Conservation (phyloP, 2,329 filamentous ascomycete genomes). For the Verticillium tricorpus region DNA sequence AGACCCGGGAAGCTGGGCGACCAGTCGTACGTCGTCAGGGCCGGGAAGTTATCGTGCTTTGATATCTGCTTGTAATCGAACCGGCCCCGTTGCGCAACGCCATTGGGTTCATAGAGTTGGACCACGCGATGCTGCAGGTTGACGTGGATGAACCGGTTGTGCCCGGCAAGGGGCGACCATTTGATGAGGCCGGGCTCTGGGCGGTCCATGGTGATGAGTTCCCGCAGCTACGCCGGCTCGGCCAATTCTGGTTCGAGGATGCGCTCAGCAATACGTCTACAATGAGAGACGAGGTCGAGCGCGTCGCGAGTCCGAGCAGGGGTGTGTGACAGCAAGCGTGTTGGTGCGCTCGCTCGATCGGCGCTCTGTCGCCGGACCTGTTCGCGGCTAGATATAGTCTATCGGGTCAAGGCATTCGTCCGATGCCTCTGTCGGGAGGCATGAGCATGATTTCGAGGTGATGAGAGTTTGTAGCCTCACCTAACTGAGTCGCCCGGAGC, state of each 20-base stretch:
- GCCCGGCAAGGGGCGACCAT: conserved; percentile 57
- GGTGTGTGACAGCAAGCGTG: neutral
- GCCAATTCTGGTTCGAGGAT: neutral
- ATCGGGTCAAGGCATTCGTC: neutral
- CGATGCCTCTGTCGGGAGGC: neutral
- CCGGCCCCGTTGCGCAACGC: conserved; percentile 48
- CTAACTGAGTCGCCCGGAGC: neutral
- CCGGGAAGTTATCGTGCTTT: conserved; percentile 59
- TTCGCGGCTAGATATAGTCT: neutral
- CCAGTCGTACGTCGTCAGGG: conserved; percentile 64
- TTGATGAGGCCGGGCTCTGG: conserved; percentile 60
- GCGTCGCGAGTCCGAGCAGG: neutral
- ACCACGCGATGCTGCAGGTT: conserved; percentile 60
- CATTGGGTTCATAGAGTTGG: conserved; percentile 59
- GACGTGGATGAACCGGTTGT: conserved; percentile 60
- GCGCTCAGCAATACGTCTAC: too few species aligned
- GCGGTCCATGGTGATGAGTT: conserved; percentile 43
- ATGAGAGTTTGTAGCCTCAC: neutral
- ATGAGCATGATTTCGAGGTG: neutral
- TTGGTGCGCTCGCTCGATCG: neutral
- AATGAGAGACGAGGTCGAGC: neutral
- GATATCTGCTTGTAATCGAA: conserved; percentile 56
- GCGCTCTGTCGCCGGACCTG: neutral
- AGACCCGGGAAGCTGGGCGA: conserved; percentile 59
- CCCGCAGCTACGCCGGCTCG: conserved; percentile 9